Base-by-base conservation (phyloP, 2,329 filamentous ascomycete genomes). In the Endocalyx cinctus region DNA sequence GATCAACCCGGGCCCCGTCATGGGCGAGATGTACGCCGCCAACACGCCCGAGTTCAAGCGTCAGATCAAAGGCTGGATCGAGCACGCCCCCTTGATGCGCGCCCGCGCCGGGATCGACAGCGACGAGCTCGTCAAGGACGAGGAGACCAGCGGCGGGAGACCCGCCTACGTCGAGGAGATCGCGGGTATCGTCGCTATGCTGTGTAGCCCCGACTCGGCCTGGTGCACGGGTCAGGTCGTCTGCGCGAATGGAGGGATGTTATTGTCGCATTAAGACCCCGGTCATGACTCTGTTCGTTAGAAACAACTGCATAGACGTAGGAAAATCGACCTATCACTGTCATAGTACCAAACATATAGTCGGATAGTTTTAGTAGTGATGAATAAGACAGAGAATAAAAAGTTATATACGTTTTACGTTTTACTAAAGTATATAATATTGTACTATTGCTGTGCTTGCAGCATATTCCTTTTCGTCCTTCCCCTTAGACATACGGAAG, bases 221-320 rank as follows among this genome's bases (percentile, higher is more conserved):
- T 90, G 84, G 84, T 82, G 78, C 51, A 92, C 85, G 0, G 86
- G 86, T 2, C 83, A 82, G 57, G 82, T 88, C 16, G 74, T 92
- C 4, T 85, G 81, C 62, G 84, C 84, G 6, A 90, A 90, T 53
- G 86, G 86, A 2, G 86, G 86, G 29, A 46, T 49, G 43, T 25
- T 44, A n/a, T n/a, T n/a, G n/a, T n/a, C n/a, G n/a, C n/a, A n/a
- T n/a, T n/a, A n/a, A n/a, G n/a, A n/a, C n/a, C n/a, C n/a, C n/a
- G n/a, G n/a, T n/a, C n/a, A n/a, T n/a, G n/a, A n/a, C n/a, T n/a
- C n/a, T n/a, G n/a, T n/a, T n/a, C n/a, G n/a, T n/a, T n/a, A n/a
- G n/a, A n/a, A n/a, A n/a, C n/a, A n/a, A n/a, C n/a, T n/a, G n/a
- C n/a, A n/a, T n/a, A n/a, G n/a, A n/a, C n/a, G n/a, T n/a, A n/a